Base-by-base conservation (phyloP, 495 filamentous ascomycete species). In the Neurospora sp. region DNA sequence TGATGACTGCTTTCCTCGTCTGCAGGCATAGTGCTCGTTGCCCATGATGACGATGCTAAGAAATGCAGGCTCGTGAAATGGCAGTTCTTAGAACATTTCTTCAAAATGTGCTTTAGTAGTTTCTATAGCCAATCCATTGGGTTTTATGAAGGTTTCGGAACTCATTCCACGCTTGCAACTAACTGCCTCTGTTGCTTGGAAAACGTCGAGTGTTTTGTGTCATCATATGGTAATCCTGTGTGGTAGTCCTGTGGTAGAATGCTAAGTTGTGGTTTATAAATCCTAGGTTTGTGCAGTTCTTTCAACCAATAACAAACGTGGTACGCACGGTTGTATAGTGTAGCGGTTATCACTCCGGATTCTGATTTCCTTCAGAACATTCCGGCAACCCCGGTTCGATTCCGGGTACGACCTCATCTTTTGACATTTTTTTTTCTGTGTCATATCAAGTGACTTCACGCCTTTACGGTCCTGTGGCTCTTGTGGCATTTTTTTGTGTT, bases 301-400 rank as follows among this genome's bases (percentile, higher is more conserved):
- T 0, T 18, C 27, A 65, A 37, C 53, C 53, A 65, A 65, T 65
- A 35, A 35, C 53, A 65, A 35, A 65, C 53, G 27, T 65, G 27
- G 53, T 65, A 37, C 27, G 27, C 53, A 31, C 53, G 53, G 53
- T 61, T 61, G 53, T 61, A 16, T 61, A 61, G 53, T 61, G 53
- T 61, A 61, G 53, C 53, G 53, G 53, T 61, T 61, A 61, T 61
- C 48, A 59, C 48, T 59, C 48, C 48, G 48, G 48, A 59, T 59
- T 59, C 48, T 59, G 48, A 59, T 27, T 27, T 11, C 27, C 48
- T 59, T 59, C 48, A 46, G 42, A 46, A 46, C 42, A 39, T 77
- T 78, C 75, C 72, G 77, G 77, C 27, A 73, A 79, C 77, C 77
- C 77, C 76, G 76, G 76, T 79, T 79, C 76, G 77, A 79, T 76